phyloP scores from a whole-genome alignment of 768 basidiomycete species.

The Trametes elegans region DNA sequence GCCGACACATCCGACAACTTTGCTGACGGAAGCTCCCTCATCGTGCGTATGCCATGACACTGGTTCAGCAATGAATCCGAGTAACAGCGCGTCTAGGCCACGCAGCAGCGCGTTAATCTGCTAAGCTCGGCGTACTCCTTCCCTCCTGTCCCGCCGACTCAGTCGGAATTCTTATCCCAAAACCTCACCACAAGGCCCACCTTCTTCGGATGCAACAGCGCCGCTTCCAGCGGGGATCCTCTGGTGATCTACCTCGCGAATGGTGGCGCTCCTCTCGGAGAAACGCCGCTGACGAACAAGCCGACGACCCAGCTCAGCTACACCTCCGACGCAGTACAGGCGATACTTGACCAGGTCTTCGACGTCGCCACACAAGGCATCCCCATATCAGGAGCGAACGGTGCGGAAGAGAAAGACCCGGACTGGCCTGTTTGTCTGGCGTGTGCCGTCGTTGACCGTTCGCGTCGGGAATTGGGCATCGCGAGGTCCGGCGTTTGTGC shows the following conservation, averaged over 20 bases:
- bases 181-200: constrained; percentile 69
- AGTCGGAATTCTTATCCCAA: constrained; percentile 50
- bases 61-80: neutral
- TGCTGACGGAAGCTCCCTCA: constrained; percentile 46
- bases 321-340: constrained; percentile 34
- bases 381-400: constrained; percentile 25
- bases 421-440: constrained; percentile 65
- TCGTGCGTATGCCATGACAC: constrained; percentile 34
- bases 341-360: constrained; percentile 47
- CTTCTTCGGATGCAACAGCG: constrained; percentile 72
- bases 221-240: constrained; percentile 41
- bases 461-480: constrained; percentile 20
- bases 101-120: constrained; percentile 45
- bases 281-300: constrained; percentile 42
- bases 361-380: constrained; percentile 44
- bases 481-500: constrained; percentile 26
- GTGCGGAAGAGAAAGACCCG: constrained; percentile 36
- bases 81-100: constrained; percentile 36
- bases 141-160: constrained; percentile 58
- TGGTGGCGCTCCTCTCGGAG: constrained; percentile 43
- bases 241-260: constrained; percentile 60
- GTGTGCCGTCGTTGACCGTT: constrained; percentile 57
- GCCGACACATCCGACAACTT: constrained; percentile 56
- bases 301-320: constrained; percentile 41
- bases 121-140: constrained; percentile 35